These are phyloP conservation scores for Cyberlindnera amylophila DNA, from an alignment of 805 yeast species.

Conservation along the genomic window DNA sequence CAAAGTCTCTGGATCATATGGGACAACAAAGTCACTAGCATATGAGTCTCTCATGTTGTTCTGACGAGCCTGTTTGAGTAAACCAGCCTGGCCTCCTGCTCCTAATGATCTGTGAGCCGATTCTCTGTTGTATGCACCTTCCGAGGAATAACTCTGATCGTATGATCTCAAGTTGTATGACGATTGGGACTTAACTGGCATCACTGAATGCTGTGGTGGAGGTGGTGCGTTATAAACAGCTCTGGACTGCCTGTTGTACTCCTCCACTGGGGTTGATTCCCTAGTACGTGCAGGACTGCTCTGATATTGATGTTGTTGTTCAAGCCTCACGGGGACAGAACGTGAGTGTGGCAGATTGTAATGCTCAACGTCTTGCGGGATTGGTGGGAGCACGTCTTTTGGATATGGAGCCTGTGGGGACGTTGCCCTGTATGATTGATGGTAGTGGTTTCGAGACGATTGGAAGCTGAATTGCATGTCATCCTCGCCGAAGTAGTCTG, in stretches of 20 bases:
- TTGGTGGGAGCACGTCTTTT: constrained; percentile 4
- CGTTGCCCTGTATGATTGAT: not conserved
- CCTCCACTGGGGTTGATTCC: constrained; percentile 7
- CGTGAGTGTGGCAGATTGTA: constrained; percentile 22
- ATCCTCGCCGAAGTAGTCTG: constrained; percentile 11
- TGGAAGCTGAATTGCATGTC: constrained; percentile 28
- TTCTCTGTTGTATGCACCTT: constrained; percentile 13
- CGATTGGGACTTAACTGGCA: constrained; percentile 24
- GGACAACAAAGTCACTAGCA: constrained; percentile 24
- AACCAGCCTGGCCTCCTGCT: constrained; percentile 5
- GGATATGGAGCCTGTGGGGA: constrained; percentile 10
- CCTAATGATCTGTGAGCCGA: constrained; percentile 4
- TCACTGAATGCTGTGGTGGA: constrained; percentile 22
- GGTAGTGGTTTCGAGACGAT: constrained; percentile 23
- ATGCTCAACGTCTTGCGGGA: constrained; percentile 2
- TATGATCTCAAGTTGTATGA: constrained; percentile 15
- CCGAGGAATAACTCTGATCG: constrained; percentile 9
- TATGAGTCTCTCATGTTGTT: constrained; percentile 11
- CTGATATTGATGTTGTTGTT: constrained; percentile 8
- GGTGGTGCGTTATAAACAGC: constrained; percentile 17
- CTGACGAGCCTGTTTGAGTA: constrained; percentile 16
- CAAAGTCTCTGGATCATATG: constrained; percentile 31
- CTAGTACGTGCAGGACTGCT: constrained; percentile 9
- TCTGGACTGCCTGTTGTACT: constrained; percentile 2
- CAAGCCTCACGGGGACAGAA: constrained; percentile 23